Base-by-base conservation (phyloP, 495 filamentous ascomycete species). In the Xylaria sp. region DNA sequence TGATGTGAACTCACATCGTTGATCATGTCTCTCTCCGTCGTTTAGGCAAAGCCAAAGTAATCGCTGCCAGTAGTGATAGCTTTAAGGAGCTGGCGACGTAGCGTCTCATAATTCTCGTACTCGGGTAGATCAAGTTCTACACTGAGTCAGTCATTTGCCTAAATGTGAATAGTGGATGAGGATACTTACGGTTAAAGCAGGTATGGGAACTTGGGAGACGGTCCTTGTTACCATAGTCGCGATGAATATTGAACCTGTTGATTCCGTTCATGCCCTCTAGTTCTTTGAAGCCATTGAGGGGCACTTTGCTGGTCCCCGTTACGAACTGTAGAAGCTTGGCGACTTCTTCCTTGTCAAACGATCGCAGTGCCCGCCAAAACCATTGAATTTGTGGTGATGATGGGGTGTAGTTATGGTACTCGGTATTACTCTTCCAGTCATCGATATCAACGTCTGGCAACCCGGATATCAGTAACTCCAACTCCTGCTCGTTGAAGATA, bases 261-360 rank as follows among this genome's bases (percentile, higher is more conserved):
- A 99, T 91, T 55, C 96, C 96, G 79, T 99, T 98, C 96, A 99
- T 99, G 72, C 96, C 96, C 82, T 99, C 96, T 29, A 99, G 89
- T 80, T 99, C 95, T 83, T 96, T 97, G 87, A 99, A 99, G 33
- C 96, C 96, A 75, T 99, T 99, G 57, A 99, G 90, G 53, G 96
- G 96, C 31, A 99, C 96, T 84, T 99, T 99, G 82, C 93, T 96
- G 15, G 96, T 99, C 75, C 96, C 96, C 0, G 96, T 99, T 71
- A 98, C 96, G 81, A 99, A 99, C 78, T 99, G 96, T 7, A 99
- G 88, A 50, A 99, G 88, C 80, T 98, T 98, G 71, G 96, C 96
- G 68, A 93, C 93, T 82, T 98, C 96, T 85, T 99, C 96, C 84
- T 98, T 98, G 85, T 99, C 96, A 76, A 97, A 99, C 7, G 95